phyloP scores from a whole-genome alignment of 768 basidiomycete genomes.

The Auricularia sp. region DNA sequence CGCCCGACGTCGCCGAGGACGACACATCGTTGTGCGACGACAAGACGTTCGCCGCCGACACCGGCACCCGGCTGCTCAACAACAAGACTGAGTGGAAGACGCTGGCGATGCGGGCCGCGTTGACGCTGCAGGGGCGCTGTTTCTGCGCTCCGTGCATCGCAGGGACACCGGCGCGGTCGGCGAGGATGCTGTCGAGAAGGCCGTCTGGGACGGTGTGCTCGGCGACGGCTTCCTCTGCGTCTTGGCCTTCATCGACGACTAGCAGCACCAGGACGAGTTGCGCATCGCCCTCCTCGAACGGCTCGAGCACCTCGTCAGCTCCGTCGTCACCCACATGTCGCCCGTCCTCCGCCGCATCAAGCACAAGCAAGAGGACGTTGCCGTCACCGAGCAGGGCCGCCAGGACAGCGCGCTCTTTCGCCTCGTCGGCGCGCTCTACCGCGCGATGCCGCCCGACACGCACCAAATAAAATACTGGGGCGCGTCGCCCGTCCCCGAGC shows the following conservation, averaged over 20 bases:
- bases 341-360: conserved; percentile 43
- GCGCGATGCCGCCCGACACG: conserved; percentile 58
- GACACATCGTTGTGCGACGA: conserved; percentile 30
- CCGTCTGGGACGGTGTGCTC: conserved; percentile 76
- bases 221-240: conserved; percentile 73
- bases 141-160: conserved; percentile 45
- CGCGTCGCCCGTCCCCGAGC: conserved; percentile 37
- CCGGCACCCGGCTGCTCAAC: not conserved
- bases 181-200: conserved; percentile 67
- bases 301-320: conserved; percentile 54
- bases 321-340: conserved; percentile 21
- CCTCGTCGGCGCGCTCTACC: conserved; percentile 74
- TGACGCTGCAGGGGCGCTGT: conserved; percentile 81
- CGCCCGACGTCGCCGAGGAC: conserved; percentile 39
- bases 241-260: conserved; percentile 18
- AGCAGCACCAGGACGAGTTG: conserved; percentile 34
- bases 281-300: conserved; percentile 44
- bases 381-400: conserved; percentile 57
- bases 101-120: conserved; percentile 53
- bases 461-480: conserved; percentile 79
- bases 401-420: conserved; percentile 78
- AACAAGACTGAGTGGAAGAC: conserved; percentile 52
- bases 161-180: conserved; percentile 13
- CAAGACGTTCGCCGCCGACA: conserved; percentile 6
- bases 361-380: conserved; percentile 78